A percentile compares a stretch with the other conserved stretches of the same genome.
phyloP scores from a whole-genome alignment of 2,329 filamentous ascomycete species.

The Aspergillus sp. region DNA sequence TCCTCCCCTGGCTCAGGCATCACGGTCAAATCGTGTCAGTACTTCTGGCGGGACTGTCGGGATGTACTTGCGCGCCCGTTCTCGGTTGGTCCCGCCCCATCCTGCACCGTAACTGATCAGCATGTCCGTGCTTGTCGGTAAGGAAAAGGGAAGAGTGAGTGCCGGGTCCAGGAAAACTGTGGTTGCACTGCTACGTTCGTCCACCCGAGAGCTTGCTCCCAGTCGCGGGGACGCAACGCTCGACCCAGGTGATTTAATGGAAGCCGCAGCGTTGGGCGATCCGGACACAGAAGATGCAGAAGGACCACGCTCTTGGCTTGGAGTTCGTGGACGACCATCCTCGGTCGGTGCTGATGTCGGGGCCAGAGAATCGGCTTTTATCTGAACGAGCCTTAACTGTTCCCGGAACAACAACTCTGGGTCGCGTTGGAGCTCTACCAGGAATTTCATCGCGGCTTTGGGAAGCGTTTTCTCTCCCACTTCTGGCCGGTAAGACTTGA shows the following conservation, averaged over 20 bases:
- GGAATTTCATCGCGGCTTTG: slow-evolving; percentile 84
- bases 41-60: slow-evolving; percentile 94
- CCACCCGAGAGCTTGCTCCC: slow-evolving; percentile 17
- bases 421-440: slow-evolving; percentile 77
- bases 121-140: slow-evolving; percentile 97
- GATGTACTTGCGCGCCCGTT: slow-evolving; percentile 91
- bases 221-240: slow-evolving; percentile 25
- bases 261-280: slow-evolving; percentile 22
- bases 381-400: slow-evolving; percentile 33
- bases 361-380: slow-evolving; percentile 22
- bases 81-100: slow-evolving; percentile 87
- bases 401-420: slow-evolving; percentile 55
- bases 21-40: slow-evolving; percentile 75
- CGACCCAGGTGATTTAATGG: slow-evolving; percentile 24
- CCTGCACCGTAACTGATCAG: slow-evolving; percentile 91
- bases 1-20: slow-evolving; percentile 17
- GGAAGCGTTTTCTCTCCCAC: slow-evolving; percentile 91
- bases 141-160: slow-evolving; percentile 88
- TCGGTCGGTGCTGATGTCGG: slow-evolving; percentile 15
- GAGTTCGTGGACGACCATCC: slow-evolving; percentile 31
- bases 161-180: slow-evolving; percentile 78
- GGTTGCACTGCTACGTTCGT: slow-evolving; percentile 29
- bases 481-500: slow-evolving; percentile 89
- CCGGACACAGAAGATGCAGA: slow-evolving; percentile 15
- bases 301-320: slow-evolving; percentile 19